Evolutionary conservation across 495 filamentous ascomycete species (phyloP).

Genomic region (Cryomyces minteri): DNA sequence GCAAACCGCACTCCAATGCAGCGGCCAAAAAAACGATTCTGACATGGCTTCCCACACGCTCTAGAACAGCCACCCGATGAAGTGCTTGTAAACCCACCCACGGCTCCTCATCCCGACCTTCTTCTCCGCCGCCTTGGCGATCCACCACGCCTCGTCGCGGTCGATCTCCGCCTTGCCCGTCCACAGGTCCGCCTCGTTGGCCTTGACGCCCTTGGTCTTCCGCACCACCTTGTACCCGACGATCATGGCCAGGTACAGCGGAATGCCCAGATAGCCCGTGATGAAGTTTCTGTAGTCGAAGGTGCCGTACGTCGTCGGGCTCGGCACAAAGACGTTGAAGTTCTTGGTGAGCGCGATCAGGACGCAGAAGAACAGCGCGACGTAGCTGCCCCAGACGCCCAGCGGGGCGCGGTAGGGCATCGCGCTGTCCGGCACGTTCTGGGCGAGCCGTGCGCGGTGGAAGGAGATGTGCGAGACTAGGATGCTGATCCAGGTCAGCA

Average conservation of each 20-base stretch:
- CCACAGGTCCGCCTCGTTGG: constrained; percentile 47
- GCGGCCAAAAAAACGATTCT: too few relatives aligned
- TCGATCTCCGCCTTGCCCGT: constrained; percentile 58
- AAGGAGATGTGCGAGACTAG: constrained; percentile 71
- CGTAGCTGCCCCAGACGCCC: constrained; percentile 45
- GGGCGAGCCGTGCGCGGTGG: constrained; percentile 51
- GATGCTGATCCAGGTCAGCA: constrained; percentile 73
- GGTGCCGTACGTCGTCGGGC: constrained; percentile 25
- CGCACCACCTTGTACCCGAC: constrained; percentile 48
- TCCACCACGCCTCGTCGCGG: constrained; percentile 50
- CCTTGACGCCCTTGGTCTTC: constrained; percentile 30
- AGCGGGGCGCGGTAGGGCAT: constrained; percentile 61
- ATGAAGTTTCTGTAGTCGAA: constrained; percentile 61
- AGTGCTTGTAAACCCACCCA: constrained; percentile 39
- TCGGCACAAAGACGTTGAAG: constrained; percentile 48
- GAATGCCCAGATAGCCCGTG: constrained; percentile 68
- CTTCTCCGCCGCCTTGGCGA: constrained; percentile 33
- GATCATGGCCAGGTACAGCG: constrained; percentile 54
- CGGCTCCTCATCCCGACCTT: constrained; percentile 16
- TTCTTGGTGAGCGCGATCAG: constrained; percentile 64
- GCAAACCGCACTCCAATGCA: too few relatives aligned
- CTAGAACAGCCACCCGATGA: constrained; percentile 51
- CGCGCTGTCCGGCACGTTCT: constrained; percentile 41
- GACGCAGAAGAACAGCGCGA: constrained; percentile 46
- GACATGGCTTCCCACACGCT: background rate